Conservation (phyloP, 345 rosid genomes). For the Ceriops decandra region DNA sequence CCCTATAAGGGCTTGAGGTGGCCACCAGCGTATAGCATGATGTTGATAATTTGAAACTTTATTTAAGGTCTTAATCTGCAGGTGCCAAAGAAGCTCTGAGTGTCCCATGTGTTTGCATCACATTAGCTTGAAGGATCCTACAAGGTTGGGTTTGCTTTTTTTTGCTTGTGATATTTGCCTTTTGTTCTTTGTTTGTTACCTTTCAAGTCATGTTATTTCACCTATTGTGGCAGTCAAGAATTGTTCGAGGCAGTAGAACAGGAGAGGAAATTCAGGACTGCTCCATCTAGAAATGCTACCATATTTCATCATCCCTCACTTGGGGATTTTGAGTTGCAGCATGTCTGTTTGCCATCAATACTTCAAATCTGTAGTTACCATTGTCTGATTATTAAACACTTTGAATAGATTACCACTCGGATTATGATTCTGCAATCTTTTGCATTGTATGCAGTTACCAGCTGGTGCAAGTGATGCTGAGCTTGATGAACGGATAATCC, state of each 20-base stretch:
- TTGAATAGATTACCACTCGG: too few relatives aligned
- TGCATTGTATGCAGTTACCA: conserved; percentile 20
- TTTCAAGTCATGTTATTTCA: not conserved
- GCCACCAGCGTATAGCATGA: too few relatives aligned
- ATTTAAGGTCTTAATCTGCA: not conserved
- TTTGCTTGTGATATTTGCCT: not conserved
- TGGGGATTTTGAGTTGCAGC: conserved; percentile 30
- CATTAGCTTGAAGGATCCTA: conserved; percentile 18
- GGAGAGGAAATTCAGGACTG: conserved; percentile 9
- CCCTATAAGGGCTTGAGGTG: too few relatives aligned
- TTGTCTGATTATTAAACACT: not conserved
- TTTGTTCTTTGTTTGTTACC: not conserved
- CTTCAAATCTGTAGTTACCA: not conserved
- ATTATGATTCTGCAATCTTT: not conserved
- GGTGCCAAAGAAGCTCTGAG: conserved; percentile 17
- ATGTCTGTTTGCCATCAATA: conserved; percentile 11
- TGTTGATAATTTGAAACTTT: too few relatives aligned
- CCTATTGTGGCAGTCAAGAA: conserved; percentile 9
- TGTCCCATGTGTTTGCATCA: conserved; percentile 17
- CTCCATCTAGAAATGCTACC: not conserved
- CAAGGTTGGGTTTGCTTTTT: not conserved
- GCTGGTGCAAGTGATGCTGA: conserved; percentile 28
- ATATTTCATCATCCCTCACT: conserved; percentile 16
- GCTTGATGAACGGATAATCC: conserved; percentile 31
- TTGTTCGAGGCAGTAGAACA: conserved; percentile 15